Percentiles rank a stretch among this genome's conserved stretches.
phyloP scores from a whole-genome alignment of 176 grass and related monocot species.

The Miscanthus lutarioriparius region DNA sequence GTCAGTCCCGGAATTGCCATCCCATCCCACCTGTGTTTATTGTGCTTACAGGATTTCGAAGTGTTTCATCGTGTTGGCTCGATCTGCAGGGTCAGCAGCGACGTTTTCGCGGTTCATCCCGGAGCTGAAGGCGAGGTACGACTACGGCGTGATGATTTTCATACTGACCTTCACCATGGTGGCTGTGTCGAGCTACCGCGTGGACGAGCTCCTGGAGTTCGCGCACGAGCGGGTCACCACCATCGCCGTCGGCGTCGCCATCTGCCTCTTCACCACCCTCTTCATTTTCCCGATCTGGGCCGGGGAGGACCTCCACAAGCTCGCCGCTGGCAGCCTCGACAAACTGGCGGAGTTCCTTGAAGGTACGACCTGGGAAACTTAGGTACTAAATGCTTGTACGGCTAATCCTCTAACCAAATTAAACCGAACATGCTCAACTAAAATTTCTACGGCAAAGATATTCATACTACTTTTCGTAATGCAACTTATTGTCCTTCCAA shows the following conservation, averaged over 20 bases:
- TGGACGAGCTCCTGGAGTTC: conserved; percentile 53
- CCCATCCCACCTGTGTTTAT: no score
- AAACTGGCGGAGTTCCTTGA: conserved; percentile 80
- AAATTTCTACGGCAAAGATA: no score
- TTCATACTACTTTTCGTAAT: no score
- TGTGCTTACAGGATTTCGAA: background rate
- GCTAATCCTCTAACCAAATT: no score
- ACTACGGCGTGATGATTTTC: conserved; percentile 87
- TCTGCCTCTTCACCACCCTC: conserved; percentile 64
- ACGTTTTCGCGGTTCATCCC: conserved; percentile 97
- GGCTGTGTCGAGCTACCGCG: conserved; percentile 87
- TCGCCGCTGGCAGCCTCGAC: conserved; percentile 56
- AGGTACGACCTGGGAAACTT: conserved; percentile 34
- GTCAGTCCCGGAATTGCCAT: no score
- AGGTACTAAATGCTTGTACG: no score
- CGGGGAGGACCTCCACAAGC: conserved; percentile 81
- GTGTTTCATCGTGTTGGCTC: background rate
- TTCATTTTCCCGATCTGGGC: conserved; percentile 84
- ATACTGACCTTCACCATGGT: conserved; percentile 87
- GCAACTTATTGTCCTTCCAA: no score
- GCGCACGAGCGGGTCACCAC: conserved; percentile 80
- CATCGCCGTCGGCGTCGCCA: conserved; percentile 65
- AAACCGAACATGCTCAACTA: no score
- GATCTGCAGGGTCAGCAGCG: conserved; percentile 57
- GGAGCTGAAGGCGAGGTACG: conserved; percentile 81